A percentile compares a stretch with the other conserved stretches of the same genome.
phyloP scores from a whole-genome alignment of 2,329 filamentous ascomycete species.

The Penicillium vulpinum region DNA sequence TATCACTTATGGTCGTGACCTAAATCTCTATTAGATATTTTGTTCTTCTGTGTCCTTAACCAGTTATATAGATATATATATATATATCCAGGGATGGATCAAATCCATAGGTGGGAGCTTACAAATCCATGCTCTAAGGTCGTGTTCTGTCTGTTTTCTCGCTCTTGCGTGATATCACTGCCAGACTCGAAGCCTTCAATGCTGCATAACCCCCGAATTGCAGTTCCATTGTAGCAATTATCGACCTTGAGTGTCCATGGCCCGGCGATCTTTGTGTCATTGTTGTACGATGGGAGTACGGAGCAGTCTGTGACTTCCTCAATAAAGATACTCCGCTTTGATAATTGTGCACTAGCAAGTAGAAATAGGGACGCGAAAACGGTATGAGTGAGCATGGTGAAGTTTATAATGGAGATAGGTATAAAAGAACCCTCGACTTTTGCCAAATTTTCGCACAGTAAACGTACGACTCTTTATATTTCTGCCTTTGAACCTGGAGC shows the following conservation, averaged over 20 bases:
- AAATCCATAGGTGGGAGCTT: background rate
- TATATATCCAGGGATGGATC: too few relatives aligned
- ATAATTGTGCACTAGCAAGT: slow-evolving; percentile 2
- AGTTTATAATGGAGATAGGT: too few relatives aligned
- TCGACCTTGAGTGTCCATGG: slow-evolving; percentile 14
- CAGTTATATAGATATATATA: too few relatives aligned
- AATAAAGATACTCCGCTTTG: background rate
- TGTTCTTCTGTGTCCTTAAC: too few relatives aligned
- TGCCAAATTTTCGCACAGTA: background rate
- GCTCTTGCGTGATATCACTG: slow-evolving; percentile 9
- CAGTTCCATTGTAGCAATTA: slow-evolving; percentile 7
- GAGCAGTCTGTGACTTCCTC: slow-evolving; percentile 8
- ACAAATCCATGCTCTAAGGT: slow-evolving; percentile 12
- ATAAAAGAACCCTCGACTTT: background rate
- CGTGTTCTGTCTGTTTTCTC: slow-evolving; percentile 4
- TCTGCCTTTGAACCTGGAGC: background rate
- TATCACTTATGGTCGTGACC: slow-evolving; percentile 10
- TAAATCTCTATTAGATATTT: background rate
- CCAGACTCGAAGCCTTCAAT: slow-evolving; percentile 13
- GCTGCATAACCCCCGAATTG: background rate
- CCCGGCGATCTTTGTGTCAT: slow-evolving; percentile 13
- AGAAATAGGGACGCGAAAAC: background rate
- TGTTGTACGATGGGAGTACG: slow-evolving; percentile 10
- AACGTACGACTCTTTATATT: background rate
- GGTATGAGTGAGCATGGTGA: background rate